phyloP scores from a whole-genome alignment of 1,284 basidiomycete species.

The Ceratobasidium sp. region DNA sequence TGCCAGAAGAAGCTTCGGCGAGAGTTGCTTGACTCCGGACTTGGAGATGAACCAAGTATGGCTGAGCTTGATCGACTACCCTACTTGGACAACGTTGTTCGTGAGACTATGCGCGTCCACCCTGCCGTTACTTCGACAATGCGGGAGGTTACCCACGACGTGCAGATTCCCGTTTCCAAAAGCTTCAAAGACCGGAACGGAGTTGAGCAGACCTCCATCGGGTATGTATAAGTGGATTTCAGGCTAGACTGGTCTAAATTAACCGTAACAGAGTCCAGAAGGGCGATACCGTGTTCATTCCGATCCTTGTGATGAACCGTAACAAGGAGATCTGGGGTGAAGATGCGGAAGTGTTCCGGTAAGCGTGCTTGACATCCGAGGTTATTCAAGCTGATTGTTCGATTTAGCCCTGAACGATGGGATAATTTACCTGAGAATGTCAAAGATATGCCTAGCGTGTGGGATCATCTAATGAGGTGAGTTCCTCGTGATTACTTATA shows the following conservation, averaged over 20 bases:
- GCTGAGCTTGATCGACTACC: constrained; percentile 58
- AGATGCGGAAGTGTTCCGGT: constrained; percentile 47
- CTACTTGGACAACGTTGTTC: constrained; percentile 59
- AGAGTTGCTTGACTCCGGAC: constrained; percentile 67
- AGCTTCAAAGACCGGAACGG: constrained; percentile 63
- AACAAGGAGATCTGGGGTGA: constrained; percentile 46
- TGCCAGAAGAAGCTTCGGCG: constrained; percentile 77
- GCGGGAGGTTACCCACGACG: constrained; percentile 53
- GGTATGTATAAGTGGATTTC: constrained; percentile 63
- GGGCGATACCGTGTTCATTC: constrained; percentile 36
- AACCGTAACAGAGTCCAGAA: constrained; percentile 21
- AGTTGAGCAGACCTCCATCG: constrained; percentile 57
- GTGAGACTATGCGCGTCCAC: constrained; percentile 55
- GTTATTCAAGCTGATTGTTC: not conserved
- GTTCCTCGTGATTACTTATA: constrained; percentile 50
- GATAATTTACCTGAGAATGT: constrained; percentile 63
- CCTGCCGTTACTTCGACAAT: constrained; percentile 50
- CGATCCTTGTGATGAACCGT: constrained; percentile 43
- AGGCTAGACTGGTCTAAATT: not conserved
- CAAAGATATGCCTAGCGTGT: constrained; percentile 68
- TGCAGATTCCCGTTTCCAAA: constrained; percentile 57
- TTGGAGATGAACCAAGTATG: constrained; percentile 62
- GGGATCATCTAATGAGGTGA: constrained; percentile 72
- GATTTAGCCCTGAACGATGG: constrained; percentile 71
- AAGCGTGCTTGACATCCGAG: not conserved